Conservation (phyloP, 768 basidiomycete genomes). For the Crassisporium funariophilum region DNA sequence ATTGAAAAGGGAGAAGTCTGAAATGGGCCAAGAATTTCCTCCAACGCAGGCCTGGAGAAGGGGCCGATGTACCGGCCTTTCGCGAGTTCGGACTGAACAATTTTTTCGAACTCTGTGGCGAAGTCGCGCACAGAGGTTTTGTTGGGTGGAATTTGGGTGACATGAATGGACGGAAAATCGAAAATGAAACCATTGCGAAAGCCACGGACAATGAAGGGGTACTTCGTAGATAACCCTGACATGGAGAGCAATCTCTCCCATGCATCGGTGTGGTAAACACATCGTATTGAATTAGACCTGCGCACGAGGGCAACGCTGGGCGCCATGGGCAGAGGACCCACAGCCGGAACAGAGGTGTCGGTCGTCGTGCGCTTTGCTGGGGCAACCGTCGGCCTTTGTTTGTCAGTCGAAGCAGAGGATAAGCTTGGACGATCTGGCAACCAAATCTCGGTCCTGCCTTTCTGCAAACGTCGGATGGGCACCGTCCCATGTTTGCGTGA, state of each 20-base stretch:
- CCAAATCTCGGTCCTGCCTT: conserved; percentile 13
- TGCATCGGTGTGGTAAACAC: not conserved
- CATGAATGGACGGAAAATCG: conserved; percentile 26
- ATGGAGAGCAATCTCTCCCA: not conserved
- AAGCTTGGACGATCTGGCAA: conserved; percentile 12
- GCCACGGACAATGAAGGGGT: conserved; percentile 13
- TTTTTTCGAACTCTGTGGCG: conserved; percentile 10
- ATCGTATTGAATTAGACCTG: not conserved
- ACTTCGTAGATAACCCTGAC: not conserved
- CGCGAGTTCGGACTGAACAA: conserved; percentile 20
- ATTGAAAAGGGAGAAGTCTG: conserved; percentile 37
- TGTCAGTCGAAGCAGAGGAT: conserved; percentile 38
- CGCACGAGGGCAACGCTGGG: not conserved
- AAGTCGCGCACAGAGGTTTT: conserved; percentile 15
- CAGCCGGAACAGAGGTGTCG: too few relatives aligned
- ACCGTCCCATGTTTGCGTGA: conserved; percentile 22
- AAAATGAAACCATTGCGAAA: conserved; percentile 30
- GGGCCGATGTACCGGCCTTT: conserved; percentile 32
- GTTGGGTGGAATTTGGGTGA: conserved; percentile 32
- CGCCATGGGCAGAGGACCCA: too few relatives aligned
- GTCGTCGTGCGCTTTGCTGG: conserved; percentile 7
- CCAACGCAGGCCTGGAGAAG: conserved; percentile 16
- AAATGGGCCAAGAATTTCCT: conserved; percentile 33
- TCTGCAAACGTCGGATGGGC: conserved; percentile 10
- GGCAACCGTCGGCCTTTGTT: conserved; percentile 21